Conservation (phyloP, 306 rosid genomes). For the Vigna unguiculata region DNA sequence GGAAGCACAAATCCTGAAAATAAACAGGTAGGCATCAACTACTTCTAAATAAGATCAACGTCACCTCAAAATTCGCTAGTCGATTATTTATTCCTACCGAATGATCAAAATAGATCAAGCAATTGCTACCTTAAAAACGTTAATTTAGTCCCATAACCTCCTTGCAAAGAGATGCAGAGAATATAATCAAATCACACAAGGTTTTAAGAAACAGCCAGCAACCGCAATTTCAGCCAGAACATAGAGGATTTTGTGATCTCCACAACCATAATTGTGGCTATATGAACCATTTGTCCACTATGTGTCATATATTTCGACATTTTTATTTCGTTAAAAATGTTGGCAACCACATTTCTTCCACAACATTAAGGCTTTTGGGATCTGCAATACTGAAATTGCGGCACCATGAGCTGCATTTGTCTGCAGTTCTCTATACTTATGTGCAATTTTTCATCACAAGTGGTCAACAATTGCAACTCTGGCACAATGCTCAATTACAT, state of each 20-base stretch:
- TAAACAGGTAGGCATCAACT: not conserved
- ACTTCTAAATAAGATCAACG: not conserved
- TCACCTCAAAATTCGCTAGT: not conserved
- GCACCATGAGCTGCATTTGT: not conserved
- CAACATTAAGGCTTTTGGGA: not conserved
- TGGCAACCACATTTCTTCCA: not conserved
- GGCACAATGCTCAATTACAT: too few species aligned
- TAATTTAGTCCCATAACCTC: not conserved
- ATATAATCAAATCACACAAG: constrained; percentile 10
- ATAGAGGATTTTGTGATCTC: not conserved
- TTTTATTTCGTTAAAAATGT: not conserved
- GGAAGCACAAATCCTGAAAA: constrained; percentile 26
- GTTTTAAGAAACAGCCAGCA: not conserved
- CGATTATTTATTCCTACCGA: not conserved
- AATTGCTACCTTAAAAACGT: not conserved
- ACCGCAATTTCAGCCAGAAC: not conserved
- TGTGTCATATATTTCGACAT: not conserved
- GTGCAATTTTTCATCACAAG: not conserved
- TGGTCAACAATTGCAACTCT: not conserved
- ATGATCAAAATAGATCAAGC: not conserved
- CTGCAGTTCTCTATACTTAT: not conserved
- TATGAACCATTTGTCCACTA: not conserved
- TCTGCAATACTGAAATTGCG: not conserved
- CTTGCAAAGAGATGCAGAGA: not conserved
- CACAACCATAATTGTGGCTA: not conserved